Base-by-base conservation (phyloP, 1,284 basidiomycete species). In the Heterobasidion annosum region DNA sequence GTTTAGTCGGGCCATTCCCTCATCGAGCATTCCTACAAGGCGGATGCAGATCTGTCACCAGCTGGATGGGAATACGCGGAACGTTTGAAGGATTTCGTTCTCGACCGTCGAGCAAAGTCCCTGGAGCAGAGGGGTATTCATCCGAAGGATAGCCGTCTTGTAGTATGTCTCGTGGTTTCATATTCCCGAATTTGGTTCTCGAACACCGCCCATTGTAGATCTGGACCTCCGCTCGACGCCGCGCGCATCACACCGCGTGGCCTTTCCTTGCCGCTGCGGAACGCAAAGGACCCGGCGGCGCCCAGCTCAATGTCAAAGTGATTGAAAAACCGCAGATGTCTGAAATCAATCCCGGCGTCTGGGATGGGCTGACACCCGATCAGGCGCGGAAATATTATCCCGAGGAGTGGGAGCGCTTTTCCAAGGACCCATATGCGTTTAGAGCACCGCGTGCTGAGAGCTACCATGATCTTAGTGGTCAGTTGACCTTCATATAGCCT, bases 11-110 rank as follows among this genome's bases (percentile, higher is more conserved):
- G 93, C 10, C 93, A 93, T 76, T 97, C 91, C 6, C 79, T 98
- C 55, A 95, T 98, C 60, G 97, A 99, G 67, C 97, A 99, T 68
- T 97, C 95, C 3, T 99, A 96, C 77, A 98, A 97, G 72, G 95
- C 96, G 34, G 96, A 99, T 66, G 94, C 96, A 0, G 97, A 98
- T 66, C 81, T 99, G 8, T 97, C 93, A 0, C 89, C 92, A 1
- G 87, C 88, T 0, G 96, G 96, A 5, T 93, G 92, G 90, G 93
- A 97, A 58, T 99, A 99, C 62, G 87, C 95, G 0, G 88, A 93
- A 63, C 79, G 76, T 43, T 73, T 96, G 56, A 93, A 89, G 64
- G 88, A 93, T 13, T 93, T 93, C 59, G 88, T 95, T 8, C 74
- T 88, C 1, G 84, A 92, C 53, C 76, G 88, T 46, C 80, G 91